Conservation (phyloP, 1,139 yeast species). For the Zygotorulaspora mrakii region DNA sequence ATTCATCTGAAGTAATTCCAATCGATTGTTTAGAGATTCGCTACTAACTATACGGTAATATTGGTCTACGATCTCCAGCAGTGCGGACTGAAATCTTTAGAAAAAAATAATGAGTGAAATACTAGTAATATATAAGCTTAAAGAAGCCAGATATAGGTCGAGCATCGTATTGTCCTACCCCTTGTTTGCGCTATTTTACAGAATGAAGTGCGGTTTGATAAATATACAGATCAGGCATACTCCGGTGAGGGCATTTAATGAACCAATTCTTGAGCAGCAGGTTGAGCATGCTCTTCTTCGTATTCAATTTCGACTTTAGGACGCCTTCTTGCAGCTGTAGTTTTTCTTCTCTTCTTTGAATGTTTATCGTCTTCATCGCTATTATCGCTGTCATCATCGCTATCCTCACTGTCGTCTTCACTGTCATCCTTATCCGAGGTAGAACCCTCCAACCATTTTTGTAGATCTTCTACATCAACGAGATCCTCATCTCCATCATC, state of each 20-base stretch:
- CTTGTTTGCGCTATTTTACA: slow-evolving; percentile 8
- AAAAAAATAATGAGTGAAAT: too few relatives aligned
- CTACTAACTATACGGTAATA: too few relatives aligned
- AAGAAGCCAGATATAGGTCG: neutral
- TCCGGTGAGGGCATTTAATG: slow-evolving; percentile 5
- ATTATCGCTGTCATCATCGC: slow-evolving; percentile 35
- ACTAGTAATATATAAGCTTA: neutral
- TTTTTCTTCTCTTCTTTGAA: slow-evolving; percentile 44
- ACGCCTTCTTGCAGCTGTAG: slow-evolving; percentile 49
- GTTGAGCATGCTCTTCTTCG: slow-evolving; percentile 55
- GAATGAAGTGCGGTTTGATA: slow-evolving; percentile 2
- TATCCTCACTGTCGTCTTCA: slow-evolving; percentile 36
- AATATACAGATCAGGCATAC: slow-evolving; percentile 6
- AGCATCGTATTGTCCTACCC: neutral
- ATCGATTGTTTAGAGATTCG: too few relatives aligned
- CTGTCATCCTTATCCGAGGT: slow-evolving; percentile 45
- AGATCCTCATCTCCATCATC: slow-evolving; percentile 84
- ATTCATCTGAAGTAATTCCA: too few relatives aligned
- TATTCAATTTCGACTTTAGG: slow-evolving; percentile 81
- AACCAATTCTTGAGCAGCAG: slow-evolving; percentile 28
- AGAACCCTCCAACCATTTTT: slow-evolving; percentile 80
- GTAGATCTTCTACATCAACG: slow-evolving; percentile 87
- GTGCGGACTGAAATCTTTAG: too few relatives aligned
- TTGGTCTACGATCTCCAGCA: too few relatives aligned
- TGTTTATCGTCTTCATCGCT: slow-evolving; percentile 41